Percentiles rank a stretch among this genome's conserved stretches.
Conservation (phyloP, 2,329 filamentous ascomycete species). For the Colletotrichum lupini region DNA sequence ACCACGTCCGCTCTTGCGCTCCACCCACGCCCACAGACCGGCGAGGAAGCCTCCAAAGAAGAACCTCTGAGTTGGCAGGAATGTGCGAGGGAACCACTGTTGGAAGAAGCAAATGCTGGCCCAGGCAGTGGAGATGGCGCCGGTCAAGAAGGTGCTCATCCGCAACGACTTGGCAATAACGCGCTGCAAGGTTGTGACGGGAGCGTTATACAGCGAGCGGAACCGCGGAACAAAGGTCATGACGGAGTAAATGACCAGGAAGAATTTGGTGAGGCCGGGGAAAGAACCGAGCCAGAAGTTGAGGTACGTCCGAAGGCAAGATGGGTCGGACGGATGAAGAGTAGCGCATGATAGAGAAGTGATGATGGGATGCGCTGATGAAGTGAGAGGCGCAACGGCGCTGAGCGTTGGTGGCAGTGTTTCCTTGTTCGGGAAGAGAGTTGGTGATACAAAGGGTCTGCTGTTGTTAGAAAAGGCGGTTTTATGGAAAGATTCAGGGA, state of each 20-base stretch:
- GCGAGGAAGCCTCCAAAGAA: slow-evolving; percentile 89
- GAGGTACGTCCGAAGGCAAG: slow-evolving; percentile 86
- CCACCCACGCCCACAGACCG: slow-evolving; percentile 86
- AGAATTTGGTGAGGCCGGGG: slow-evolving; percentile 80
- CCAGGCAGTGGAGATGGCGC: slow-evolving; percentile 89
- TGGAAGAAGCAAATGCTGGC: slow-evolving; percentile 92
- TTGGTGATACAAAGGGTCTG: slow-evolving; percentile 84
- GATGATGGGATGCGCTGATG: slow-evolving; percentile 88
- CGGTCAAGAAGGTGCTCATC: slow-evolving; percentile 81
- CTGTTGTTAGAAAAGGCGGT: slow-evolving; percentile 34
- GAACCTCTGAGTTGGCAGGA: slow-evolving; percentile 86
- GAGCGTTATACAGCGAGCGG: slow-evolving; percentile 75
- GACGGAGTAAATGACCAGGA: slow-evolving; percentile 78
- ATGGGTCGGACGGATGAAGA: slow-evolving; percentile 88
- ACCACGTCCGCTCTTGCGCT: slow-evolving; percentile 70
- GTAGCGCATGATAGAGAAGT: slow-evolving; percentile 87
- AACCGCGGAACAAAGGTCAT: slow-evolving; percentile 75
- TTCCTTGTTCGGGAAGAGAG: slow-evolving; percentile 81
- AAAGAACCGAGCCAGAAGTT: slow-evolving; percentile 89
- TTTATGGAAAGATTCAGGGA: neutral
- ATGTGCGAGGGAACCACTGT: slow-evolving; percentile 75
- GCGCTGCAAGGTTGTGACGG: slow-evolving; percentile 72
- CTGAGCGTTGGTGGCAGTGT: slow-evolving; percentile 74
- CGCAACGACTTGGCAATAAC: slow-evolving; percentile 78
- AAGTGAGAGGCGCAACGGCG: slow-evolving; percentile 80